phyloP scores from a whole-genome alignment of 495 filamentous ascomycete genomes.

The Neurospora sp. region DNA sequence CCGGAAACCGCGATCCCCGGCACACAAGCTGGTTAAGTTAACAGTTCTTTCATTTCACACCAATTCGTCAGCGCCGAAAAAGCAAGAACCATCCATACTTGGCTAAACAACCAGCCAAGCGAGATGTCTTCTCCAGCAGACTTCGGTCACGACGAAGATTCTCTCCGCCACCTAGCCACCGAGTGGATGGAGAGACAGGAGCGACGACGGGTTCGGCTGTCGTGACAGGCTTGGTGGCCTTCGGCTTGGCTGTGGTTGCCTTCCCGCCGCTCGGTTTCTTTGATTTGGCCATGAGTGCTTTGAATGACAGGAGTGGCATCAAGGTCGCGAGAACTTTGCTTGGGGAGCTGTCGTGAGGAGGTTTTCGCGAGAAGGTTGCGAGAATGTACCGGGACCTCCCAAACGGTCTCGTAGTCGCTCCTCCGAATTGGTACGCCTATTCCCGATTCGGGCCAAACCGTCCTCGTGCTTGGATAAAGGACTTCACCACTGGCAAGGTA shows the following conservation, averaged over 20 bases:
- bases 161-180: neutral
- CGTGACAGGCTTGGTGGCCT: too few species aligned
- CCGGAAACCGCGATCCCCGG: neutral
- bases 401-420: too few species aligned
- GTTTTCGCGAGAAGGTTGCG: too few species aligned
- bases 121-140: neutral
- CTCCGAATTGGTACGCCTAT: neutral
- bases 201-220: too few species aligned
- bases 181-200: neutral
- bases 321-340: too few species aligned
- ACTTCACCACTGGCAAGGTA: neutral
- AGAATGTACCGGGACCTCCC: too few species aligned
- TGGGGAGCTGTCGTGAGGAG: too few species aligned
- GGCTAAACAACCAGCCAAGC: neutral
- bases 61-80: neutral
- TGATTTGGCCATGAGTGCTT: too few species aligned
- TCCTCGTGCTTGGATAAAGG: neutral
- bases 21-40: neutral
- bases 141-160: neutral
- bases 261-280: too few species aligned
- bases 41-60: neutral
- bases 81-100: neutral
- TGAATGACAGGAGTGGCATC: too few species aligned
- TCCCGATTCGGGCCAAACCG: neutral
- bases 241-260: too few species aligned